Conservation (phyloP, 2,329 filamentous ascomycete species). For the Lasiodiplodia gonubiensis region DNA sequence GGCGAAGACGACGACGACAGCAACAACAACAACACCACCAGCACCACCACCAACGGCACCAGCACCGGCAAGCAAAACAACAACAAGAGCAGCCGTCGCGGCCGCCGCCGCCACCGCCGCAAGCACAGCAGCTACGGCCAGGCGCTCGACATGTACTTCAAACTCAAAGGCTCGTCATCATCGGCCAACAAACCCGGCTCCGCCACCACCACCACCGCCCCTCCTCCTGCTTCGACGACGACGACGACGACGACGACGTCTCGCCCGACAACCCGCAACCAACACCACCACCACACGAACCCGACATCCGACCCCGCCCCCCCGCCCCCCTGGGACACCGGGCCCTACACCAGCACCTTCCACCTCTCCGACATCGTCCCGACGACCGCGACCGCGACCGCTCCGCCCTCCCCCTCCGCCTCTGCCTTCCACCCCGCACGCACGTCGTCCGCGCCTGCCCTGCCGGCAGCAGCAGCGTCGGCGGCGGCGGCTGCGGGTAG, state of each 20-base stretch:
- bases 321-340: conserved; percentile 6
- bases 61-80: neutral
- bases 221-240: too few relatives aligned
- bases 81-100: neutral
- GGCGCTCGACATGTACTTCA: conserved; percentile 13
- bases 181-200: neutral
- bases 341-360: conserved; percentile 16
- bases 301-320: neutral
- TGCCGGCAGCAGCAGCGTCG: neutral
- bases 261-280: too few relatives aligned
- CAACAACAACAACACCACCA: neutral
- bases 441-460: too few relatives aligned
- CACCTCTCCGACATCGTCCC: conserved; percentile 11
- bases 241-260: too few relatives aligned
- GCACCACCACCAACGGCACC: neutral
- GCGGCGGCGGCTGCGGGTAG: neutral
- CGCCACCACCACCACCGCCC: neutral
- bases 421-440: too few relatives aligned
- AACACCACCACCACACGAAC: neutral
- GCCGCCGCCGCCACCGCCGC: neutral
- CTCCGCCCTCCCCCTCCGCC: too few relatives aligned
- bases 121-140: conserved; percentile 6
- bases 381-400: neutral
- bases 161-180: neutral
- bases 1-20: neutral